Evolutionary conservation across 768 basidiomycete genomes (phyloP).

Genomic region (Pseudohyphozyma bogoriensis): DNA sequence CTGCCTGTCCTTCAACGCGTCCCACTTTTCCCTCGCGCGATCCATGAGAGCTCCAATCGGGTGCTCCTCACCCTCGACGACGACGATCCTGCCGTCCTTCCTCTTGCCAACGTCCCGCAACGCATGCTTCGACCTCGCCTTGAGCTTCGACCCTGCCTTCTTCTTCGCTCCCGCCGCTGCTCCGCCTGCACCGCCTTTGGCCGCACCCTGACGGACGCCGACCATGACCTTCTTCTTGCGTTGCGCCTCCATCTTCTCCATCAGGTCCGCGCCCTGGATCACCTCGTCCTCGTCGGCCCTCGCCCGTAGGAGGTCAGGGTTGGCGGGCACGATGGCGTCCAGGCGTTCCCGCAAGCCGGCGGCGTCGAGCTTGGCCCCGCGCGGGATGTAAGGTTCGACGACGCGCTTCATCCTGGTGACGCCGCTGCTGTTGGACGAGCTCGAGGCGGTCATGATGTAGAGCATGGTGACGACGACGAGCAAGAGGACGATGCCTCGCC

Average conservation of each 20-base stretch:
- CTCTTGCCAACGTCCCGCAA: constrained; percentile 3
- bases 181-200: too few relatives aligned
- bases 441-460: constrained; percentile 21
- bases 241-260: too few relatives aligned
- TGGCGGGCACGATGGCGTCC: background rate
- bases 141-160: too few relatives aligned
- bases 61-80: constrained; percentile 34
- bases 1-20: constrained; percentile 36
- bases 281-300: background rate
- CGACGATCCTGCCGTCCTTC: constrained; percentile 21
- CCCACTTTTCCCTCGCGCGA: constrained; percentile 38
- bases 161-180: too few relatives aligned
- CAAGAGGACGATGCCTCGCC: constrained; percentile 23
- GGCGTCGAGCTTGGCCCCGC: constrained; percentile 19
- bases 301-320: too few relatives aligned
- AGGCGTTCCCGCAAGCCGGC: constrained; percentile 4
- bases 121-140: background rate
- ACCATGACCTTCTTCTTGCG: too few relatives aligned
- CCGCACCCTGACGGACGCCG: too few relatives aligned
- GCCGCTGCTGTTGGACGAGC: constrained; percentile 4
- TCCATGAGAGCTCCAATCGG: constrained; percentile 38
- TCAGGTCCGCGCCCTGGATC: too few relatives aligned
- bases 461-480: constrained; percentile 20
- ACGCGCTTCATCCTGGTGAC: constrained; percentile 21
- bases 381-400: constrained; percentile 23